phyloP scores from a whole-genome alignment of 192 early-diverging fungal species.

The Coemansia sp. region DNA sequence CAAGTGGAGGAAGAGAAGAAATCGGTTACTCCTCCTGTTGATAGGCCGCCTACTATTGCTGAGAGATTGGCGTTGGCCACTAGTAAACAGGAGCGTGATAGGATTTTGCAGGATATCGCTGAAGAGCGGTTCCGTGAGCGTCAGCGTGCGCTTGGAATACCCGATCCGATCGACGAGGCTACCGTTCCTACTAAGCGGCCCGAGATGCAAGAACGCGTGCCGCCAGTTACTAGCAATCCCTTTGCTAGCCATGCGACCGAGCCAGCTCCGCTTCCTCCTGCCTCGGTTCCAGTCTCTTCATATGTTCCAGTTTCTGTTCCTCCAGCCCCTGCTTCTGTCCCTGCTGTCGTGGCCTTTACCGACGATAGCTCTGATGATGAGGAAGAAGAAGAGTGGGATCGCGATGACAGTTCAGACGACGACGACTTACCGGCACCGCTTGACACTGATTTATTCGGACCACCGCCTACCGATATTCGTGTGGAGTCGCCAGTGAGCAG shows the following conservation, averaged over 20 bases:
- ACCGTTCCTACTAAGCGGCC: conserved; percentile 1
- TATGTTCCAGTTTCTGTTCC: not conserved
- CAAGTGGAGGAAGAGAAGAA: not conserved
- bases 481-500: conserved; percentile 23
- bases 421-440: conserved; percentile 2
- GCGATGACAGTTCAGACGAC: conserved; percentile 52
- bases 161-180: conserved; percentile 15
- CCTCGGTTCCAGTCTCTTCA: not conserved
- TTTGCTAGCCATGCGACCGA: conserved; percentile 20
- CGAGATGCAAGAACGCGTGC: conserved; percentile 29
- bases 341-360: conserved; percentile 12
- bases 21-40: not conserved
- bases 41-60: conserved; percentile 27
- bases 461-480: not conserved
- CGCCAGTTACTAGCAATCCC: conserved; percentile 22
- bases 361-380: conserved; percentile 21
- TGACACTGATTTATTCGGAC: not conserved
- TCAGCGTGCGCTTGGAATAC: conserved; percentile 36
- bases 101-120: conserved; percentile 49
- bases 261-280: not conserved
- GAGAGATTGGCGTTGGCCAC: conserved; percentile 40
- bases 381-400: conserved; percentile 49
- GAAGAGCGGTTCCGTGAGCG: conserved; percentile 56
- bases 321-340: not conserved
- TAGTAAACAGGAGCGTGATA: conserved; percentile 44